These are phyloP conservation scores for Micromonas commoda DNA, from an alignment of 139 green algal species.

Conservation along the genomic window DNA sequence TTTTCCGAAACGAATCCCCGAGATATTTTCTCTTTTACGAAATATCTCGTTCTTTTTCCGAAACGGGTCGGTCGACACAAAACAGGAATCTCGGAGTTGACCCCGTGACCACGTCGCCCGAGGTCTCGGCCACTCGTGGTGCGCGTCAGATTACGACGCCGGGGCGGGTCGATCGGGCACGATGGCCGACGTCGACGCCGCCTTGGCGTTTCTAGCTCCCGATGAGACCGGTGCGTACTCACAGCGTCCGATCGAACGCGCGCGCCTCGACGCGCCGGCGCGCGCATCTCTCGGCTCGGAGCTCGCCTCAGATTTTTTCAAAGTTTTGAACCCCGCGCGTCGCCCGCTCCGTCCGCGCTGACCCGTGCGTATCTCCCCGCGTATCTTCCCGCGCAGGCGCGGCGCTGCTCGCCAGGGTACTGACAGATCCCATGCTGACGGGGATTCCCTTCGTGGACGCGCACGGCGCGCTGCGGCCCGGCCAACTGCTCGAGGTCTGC, in stretches of 20 bases:
- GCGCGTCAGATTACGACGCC: not conserved
- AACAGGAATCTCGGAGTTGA: no score
- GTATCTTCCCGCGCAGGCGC: not conserved
- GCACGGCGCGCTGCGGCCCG: not conserved
- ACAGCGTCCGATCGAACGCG: not conserved
- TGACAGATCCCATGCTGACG: constrained; percentile 1
- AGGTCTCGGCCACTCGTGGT: not conserved
- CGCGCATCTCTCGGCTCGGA: no score
- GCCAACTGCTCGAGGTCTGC: constrained; percentile 16
- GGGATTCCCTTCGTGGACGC: constrained; percentile 14
- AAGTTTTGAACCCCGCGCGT: not conserved
- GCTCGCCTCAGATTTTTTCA: no score
- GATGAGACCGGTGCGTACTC: not conserved
- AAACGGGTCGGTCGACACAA: no score
- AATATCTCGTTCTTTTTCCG: no score
- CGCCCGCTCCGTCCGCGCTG: not conserved
- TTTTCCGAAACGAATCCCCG: no score
- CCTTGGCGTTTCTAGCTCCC: not conserved
- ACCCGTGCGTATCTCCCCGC: not conserved
- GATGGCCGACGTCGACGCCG: not conserved
- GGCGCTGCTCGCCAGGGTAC: not conserved
- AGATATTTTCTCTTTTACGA: no score
- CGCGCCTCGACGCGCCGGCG: not conserved
- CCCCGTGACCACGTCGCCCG: no score
- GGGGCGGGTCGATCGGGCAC: not conserved